Percentiles rank a stretch among this genome's conserved stretches.
Evolutionary conservation across 305 asterid genomes (phyloP).

Genomic region (Solanum hybrid): DNA sequence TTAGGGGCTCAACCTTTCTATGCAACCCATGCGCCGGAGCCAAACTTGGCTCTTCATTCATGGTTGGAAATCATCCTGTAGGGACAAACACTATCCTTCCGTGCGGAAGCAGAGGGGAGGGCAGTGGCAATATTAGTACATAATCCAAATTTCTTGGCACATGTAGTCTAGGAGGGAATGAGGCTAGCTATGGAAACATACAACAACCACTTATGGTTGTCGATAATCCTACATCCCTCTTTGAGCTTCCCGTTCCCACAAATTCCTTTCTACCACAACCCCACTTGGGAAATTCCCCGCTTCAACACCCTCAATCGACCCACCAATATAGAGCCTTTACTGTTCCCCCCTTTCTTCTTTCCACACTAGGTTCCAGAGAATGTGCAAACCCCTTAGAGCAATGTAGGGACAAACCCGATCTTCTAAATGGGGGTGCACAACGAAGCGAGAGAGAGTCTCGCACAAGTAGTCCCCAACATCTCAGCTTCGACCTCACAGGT

Average conservation of each 20-base stretch:
- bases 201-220: neutral
- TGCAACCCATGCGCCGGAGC: neutral
- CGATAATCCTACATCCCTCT: neutral
- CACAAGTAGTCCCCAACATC: neutral
- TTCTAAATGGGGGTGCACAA: neutral
- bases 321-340: rapidly evolving
- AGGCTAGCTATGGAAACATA: neutral
- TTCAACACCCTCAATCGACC: neutral
- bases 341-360: neutral
- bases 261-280: neutral
- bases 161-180: neutral
- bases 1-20: neutral
- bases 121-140: no score
- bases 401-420: no score
- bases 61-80: neutral
- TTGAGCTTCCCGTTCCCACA: neutral
- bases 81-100: neutral
- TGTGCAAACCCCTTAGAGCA: no score
- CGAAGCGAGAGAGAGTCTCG: neutral
- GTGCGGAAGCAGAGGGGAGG: no score
- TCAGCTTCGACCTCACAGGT: neutral
- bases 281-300: neutral
- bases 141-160: neutral
- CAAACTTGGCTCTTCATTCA: neutral
- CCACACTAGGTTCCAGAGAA: no score